Base-by-base conservation (phyloP, 306 rosid genomes). In the Gillenia trifoliata region DNA sequence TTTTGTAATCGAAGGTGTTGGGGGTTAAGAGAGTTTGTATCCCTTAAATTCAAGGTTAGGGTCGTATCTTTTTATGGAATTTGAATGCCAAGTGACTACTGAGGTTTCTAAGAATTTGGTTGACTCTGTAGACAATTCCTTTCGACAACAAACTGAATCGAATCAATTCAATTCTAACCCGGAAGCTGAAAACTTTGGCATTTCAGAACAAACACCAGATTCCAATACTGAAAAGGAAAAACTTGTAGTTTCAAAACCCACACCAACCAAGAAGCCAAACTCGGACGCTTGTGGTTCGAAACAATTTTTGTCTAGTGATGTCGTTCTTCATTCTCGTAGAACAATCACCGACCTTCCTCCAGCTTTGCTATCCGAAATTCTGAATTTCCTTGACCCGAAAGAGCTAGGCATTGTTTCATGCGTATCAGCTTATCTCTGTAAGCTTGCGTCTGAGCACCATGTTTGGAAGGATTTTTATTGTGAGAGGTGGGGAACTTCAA, bases 391-490 rank as follows among this genome's bases (percentile, higher is more conserved):
- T 76, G 98, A 91, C 81, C 90, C 98, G 0, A 94, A 91, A 76
- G 98, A 91, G 80, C 96, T 94, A 30, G 96, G 98, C 22, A 69
- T 90, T 45, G 89, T 87, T 60, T 91, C 98, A 0, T 94, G 98
- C 77, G 98, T 87, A 64, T 91, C 97, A 4, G 69, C 88, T 0
- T 70, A 80, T 81, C 82, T 94, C 16, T 85, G 78, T 40, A 62
- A 88, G 69, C 77, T 90, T 72, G 93, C 97, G 0, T 87, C 96
- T 1, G 96, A 94, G 71, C 98, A 94, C 74, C 89, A 86, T 85
- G 98, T 89, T 52, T 94, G 98, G 98, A 94, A 94, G 89, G 90
- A 85, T 17, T 94, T 94, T 82, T 94, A 91, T 77, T 80, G 87
- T 83, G 91, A 91, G 79, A 90, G 98, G 79, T 94, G 98, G 98